Conservation (phyloP, 306 rosid species). For the Malus orientalis region DNA sequence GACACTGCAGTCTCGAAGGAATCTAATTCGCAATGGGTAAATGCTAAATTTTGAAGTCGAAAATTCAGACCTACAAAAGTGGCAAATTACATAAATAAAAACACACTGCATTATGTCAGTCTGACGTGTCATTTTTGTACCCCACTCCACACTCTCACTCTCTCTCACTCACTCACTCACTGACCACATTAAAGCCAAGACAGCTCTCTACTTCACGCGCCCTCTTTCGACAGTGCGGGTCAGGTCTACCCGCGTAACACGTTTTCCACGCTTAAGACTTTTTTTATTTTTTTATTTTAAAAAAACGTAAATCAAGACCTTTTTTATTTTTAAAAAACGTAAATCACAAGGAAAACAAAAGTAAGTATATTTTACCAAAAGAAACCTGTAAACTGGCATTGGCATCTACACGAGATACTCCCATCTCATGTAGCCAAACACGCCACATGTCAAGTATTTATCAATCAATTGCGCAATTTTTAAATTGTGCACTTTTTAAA, state of each 20-base stretch:
- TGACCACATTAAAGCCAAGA: constrained; percentile 14
- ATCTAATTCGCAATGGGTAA: no score
- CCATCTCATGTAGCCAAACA: no score
- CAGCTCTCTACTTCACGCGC: constrained; percentile 17
- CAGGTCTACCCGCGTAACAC: constrained; percentile 12
- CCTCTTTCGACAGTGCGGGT: not conserved
- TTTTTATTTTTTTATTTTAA: not conserved
- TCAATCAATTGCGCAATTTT: not conserved
- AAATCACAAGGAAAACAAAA: not conserved
- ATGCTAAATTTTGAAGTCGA: not conserved
- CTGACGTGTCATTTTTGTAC: constrained; percentile 9
- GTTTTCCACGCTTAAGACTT: constrained; percentile 5
- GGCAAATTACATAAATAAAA: constrained; percentile 21
- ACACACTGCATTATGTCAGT: not conserved
- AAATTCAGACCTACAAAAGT: not conserved
- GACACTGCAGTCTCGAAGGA: no score
- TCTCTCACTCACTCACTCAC: not conserved
- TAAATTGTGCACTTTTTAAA: no score
- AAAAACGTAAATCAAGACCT: not conserved
- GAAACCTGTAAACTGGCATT: no score
- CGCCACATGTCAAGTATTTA: not conserved
- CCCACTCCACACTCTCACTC: constrained; percentile 1
- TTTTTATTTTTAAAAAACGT: not conserved
- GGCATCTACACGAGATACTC: no score
- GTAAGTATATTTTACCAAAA: not conserved